Percentiles rank a stretch among this genome's conserved stretches.
Conservation (phyloP, 225 moss, liverwort and hornwort species). For the Sphagnum contortum region DNA sequence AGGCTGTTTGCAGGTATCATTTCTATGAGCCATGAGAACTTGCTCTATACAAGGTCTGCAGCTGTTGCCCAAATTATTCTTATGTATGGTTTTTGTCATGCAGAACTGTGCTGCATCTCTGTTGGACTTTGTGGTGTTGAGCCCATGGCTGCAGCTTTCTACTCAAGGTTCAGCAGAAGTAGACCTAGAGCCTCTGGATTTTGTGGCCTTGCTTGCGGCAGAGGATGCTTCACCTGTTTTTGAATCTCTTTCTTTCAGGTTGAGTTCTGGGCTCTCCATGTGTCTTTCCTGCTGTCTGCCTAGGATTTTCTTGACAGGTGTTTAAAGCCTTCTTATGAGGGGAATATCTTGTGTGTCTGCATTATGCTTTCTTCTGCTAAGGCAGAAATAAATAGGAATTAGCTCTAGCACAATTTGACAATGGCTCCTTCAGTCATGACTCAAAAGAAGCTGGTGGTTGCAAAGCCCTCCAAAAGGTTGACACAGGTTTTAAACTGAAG, state of each 20-base stretch:
- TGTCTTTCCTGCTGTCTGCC: not conserved
- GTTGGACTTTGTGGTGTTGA: slow-evolving; percentile 76
- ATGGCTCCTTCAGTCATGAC: not conserved
- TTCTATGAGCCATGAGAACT: too few relatives aligned
- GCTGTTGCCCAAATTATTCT: too few relatives aligned
- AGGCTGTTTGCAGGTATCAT: too few relatives aligned
- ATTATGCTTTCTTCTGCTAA: too few relatives aligned
- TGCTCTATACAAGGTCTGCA: too few relatives aligned
- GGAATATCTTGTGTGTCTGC: too few relatives aligned
- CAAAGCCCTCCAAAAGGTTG: too few relatives aligned
- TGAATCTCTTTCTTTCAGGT: slow-evolving; percentile 64
- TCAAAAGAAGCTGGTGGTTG: not conserved
- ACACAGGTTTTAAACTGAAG: too few relatives aligned
- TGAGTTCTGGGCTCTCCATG: slow-evolving; percentile 4
- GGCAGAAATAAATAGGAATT: not conserved
- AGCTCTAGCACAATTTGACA: not conserved
- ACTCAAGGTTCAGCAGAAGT: slow-evolving; percentile 13
- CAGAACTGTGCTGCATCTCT: slow-evolving; percentile 79
- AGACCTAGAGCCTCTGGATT: slow-evolving; percentile 54
- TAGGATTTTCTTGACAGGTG: too few relatives aligned
- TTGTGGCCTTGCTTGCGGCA: slow-evolving; percentile 51
- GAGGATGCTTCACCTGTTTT: slow-evolving; percentile 54
- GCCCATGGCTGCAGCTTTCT: slow-evolving; percentile 67
- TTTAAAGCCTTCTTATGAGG: too few relatives aligned
- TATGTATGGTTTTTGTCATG: not conserved